Base-by-base conservation (phyloP, 208 protist species). In the Leptomonas seymouri region DNA sequence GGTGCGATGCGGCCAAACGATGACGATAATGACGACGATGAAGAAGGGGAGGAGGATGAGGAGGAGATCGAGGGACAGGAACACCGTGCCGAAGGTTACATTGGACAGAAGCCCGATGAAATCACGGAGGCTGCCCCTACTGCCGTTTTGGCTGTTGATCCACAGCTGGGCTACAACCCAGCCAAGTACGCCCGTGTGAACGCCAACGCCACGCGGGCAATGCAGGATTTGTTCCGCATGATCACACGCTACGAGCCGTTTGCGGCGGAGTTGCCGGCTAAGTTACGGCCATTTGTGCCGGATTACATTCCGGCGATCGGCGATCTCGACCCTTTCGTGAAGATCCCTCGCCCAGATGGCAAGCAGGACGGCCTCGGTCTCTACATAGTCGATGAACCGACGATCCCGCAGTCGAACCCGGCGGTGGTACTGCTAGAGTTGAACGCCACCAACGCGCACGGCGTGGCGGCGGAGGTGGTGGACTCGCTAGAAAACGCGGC, bases 231-330 rank as follows among this genome's bases (percentile, higher is more conserved):
- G n/a, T 99, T 99, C 81, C 84, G 93, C 57, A 93, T 88, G 79
- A 99, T 99, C 74, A 76, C 78, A 20, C 79, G 90, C 36, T 99
- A 98, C 86, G 90, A 98, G 70, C 94, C 97, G 16, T 87, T 97
- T 48, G 81, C 89, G 4, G 87, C 98, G 21, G 97, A 99, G 71
- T 78, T 99, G 28, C 96, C 98, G 16, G 96, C 97, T 14, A 94
- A 96, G 78, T 83, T 99, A 62, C 89, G 93, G 25, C 97, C 98
- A 11, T 99, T 99, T 82, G 97, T 99, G 64, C 97, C 98, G 6
- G 98, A 99, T 56, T 99, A 98, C 85, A 97, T 99, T 59, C 98
- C 98, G 7, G 86, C 98, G 0, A 87, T 99, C 30, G 98, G 98
- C 20, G 97, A 99, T 53, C 89, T 99, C 49, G 98, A 99, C 74